These are phyloP conservation scores for Yamadazyma kanchanaburiensis DNA, from an alignment of 1,139 yeast species.

Conservation along the genomic window DNA sequence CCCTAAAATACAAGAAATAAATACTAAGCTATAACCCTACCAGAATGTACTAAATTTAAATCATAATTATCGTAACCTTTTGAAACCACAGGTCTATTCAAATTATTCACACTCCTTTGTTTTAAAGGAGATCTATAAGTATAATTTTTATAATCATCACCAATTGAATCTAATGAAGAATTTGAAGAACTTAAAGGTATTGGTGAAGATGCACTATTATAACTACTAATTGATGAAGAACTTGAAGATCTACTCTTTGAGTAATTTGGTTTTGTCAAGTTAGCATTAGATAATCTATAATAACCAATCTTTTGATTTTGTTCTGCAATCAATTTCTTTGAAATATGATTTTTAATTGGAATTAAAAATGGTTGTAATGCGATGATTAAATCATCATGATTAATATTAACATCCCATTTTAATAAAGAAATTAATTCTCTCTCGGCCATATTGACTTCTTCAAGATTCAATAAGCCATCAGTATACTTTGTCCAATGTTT, in stretches of 20 bases:
- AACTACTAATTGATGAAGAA: constrained; percentile 11
- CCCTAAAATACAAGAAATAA: constrained; percentile 1
- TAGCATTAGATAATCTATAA: constrained; percentile 33
- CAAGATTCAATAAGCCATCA: constrained; percentile 68
- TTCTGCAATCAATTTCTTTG: constrained; percentile 29
- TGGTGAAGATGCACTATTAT: constrained; percentile 9
- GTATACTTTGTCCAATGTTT: constrained; percentile 96
- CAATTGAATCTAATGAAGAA: constrained; percentile 8
- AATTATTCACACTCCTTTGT: constrained; percentile 3
- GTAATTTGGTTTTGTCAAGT: constrained; percentile 3
- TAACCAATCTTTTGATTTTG: constrained; percentile 31
- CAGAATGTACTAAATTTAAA: constrained; percentile 3
- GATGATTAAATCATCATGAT: constrained; percentile 63
- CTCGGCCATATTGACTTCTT: constrained; percentile 89
- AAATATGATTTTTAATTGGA: constrained; percentile 53
- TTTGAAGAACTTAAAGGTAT: constrained; percentile 5
- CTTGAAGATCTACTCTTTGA: constrained; percentile 7
- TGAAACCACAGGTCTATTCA: constrained; percentile 1
- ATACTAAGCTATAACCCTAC: constrained; percentile 5
- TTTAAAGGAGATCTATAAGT: constrained; percentile 2
- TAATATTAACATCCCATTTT: constrained; percentile 77
- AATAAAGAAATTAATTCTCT: constrained; percentile 77
- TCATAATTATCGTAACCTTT: constrained; percentile 1
- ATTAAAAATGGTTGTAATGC: constrained; percentile 73
- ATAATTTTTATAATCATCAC: constrained; percentile 3